These are phyloP conservation scores for Ophiostoma piceae DNA, from an alignment of 2,329 filamentous ascomycete species.

Conservation along the genomic window DNA sequence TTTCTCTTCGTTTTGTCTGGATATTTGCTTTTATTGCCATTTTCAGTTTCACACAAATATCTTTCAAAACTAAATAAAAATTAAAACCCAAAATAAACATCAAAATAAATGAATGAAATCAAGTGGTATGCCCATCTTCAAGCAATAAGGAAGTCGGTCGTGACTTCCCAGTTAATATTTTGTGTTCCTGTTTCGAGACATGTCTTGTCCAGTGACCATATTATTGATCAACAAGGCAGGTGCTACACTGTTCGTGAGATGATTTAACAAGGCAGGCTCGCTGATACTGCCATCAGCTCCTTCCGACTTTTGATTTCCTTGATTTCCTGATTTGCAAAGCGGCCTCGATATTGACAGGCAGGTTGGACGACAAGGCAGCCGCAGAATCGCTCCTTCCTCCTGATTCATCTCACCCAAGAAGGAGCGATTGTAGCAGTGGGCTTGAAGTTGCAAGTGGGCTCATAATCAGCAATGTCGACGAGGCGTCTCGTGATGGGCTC, in stretches of 20 bases:
- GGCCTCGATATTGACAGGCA: not conserved
- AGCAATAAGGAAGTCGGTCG: not conserved
- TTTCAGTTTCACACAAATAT: too few relatives aligned
- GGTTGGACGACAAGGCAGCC: not conserved
- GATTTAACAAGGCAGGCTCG: not conserved
- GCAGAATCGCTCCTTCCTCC: not conserved
- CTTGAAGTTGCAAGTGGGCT: not conserved
- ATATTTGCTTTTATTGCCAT: too few relatives aligned
- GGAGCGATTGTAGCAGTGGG: not conserved
- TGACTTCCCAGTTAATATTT: not conserved
- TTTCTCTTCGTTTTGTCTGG: too few relatives aligned
- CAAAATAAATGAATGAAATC: too few relatives aligned
- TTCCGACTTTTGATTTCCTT: not conserved
- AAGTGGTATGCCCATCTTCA: too few relatives aligned
- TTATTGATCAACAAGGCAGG: not conserved
- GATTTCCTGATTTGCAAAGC: not conserved
- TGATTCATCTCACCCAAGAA: not conserved
- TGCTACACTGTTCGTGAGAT: constrained; percentile 6
- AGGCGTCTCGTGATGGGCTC: not conserved
- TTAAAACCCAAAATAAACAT: too few relatives aligned
- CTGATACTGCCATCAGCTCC: not conserved
- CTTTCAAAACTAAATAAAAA: too few relatives aligned
- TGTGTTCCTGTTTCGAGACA: not conserved
- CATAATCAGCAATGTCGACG: not conserved
- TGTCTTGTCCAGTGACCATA: not conserved